phyloP scores from a whole-genome alignment of 768 basidiomycete species.

The Cystofilobasidium bisporidii region DNA sequence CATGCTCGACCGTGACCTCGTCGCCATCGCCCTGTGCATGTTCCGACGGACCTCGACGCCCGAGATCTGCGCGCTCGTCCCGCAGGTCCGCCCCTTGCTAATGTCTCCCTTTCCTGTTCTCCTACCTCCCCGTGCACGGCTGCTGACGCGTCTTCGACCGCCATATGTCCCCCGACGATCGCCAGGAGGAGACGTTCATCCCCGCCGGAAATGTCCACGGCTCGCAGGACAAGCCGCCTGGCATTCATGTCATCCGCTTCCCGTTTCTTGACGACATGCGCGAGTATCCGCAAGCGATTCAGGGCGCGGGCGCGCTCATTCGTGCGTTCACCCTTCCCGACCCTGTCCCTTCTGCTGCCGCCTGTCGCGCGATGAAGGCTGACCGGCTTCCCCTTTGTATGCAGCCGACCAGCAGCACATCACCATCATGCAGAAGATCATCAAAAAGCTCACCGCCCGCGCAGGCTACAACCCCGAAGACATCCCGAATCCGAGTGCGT shows the following conservation, averaged over 20 bases:
- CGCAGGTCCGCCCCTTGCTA: conserved; percentile 53
- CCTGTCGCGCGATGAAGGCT: too few species aligned
- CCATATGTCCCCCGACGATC: too few species aligned
- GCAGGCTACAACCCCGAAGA: conserved; percentile 66
- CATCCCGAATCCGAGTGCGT: conserved; percentile 60
- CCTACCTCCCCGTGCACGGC: too few species aligned
- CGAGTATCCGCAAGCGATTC: conserved; percentile 46
- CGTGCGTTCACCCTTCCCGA: neutral
- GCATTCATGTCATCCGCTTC: conserved; percentile 84
- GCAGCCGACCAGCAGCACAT: conserved; percentile 21
- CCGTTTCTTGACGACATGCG: conserved; percentile 94
- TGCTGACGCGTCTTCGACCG: neutral
- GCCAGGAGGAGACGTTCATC: conserved; percentile 22
- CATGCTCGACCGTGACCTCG: conserved; percentile 67
- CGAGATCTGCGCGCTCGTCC: conserved; percentile 70
- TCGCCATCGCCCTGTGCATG: conserved; percentile 65
- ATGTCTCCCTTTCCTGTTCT: neutral
- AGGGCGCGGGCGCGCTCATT: neutral
- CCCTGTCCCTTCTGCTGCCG: too few species aligned
- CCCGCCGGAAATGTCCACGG: conserved; percentile 54
- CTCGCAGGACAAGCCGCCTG: conserved; percentile 66
- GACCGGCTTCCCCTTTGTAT: neutral
- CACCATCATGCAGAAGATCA: conserved; percentile 33
- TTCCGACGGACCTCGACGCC: conserved; percentile 65
- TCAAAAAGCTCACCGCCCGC: conserved; percentile 68